These are phyloP conservation scores for Plantago major DNA, from an alignment of 257 asterid genomes.

Conservation along the genomic window DNA sequence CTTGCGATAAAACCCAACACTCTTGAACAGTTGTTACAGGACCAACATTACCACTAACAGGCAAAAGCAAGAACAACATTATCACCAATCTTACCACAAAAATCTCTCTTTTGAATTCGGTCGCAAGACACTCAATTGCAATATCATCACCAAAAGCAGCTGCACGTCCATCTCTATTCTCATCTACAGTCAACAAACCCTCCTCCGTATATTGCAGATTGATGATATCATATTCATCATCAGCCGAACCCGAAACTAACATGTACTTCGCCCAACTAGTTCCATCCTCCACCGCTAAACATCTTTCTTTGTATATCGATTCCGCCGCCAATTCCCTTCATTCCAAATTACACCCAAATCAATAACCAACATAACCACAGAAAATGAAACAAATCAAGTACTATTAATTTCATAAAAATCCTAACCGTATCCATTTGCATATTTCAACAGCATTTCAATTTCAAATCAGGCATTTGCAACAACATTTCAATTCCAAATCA, in stretches of 20 bases:
- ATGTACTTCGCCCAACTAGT: slow-evolving; percentile 94
- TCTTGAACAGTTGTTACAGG: too few species aligned
- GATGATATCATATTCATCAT: slow-evolving; percentile 87
- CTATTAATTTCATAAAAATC: too few species aligned
- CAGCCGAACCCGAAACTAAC: slow-evolving; percentile 80
- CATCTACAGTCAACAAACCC: slow-evolving; percentile 78
- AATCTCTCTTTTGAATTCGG: slow-evolving; percentile 87
- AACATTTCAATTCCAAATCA: not conserved
- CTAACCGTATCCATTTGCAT: too few species aligned
- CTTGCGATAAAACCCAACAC: too few species aligned
- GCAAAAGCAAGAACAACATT: not conserved
- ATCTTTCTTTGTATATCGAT: slow-evolving; percentile 86
- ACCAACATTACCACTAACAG: not conserved
- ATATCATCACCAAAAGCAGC: slow-evolving; percentile 98
- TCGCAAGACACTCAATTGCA: slow-evolving; percentile 93
- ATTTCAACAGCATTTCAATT: not conserved
- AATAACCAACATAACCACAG: not conserved
- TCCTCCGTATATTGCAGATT: slow-evolving; percentile 89
- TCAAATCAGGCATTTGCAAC: not conserved
- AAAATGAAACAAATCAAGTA: not conserved
- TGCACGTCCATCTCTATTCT: slow-evolving; percentile 77
- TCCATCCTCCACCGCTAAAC: slow-evolving; percentile 78
- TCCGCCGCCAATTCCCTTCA: slow-evolving; percentile 91
- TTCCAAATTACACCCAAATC: slow-evolving; percentile 9
- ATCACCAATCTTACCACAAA: slow-evolving; percentile 62